A percentile compares a stretch with the other conserved stretches of the same genome.
Evolutionary conservation across 2,329 filamentous ascomycete species (phyloP).

Genomic region (Aspergillus cejpii): DNA sequence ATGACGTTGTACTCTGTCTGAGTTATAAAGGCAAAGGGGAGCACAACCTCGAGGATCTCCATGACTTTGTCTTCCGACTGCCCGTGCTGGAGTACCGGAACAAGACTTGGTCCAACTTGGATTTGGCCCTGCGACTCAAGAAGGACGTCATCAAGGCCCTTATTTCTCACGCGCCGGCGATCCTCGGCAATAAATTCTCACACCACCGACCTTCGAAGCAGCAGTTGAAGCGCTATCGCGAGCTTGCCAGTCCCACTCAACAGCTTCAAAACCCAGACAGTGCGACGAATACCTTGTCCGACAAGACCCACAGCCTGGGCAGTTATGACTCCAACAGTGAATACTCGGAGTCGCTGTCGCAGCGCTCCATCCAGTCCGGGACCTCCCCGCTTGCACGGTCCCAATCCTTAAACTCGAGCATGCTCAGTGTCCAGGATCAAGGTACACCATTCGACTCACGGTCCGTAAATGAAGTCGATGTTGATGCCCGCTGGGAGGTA

Average conservation of each 20-base stretch:
- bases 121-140: slow-evolving; percentile 85
- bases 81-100: slow-evolving; percentile 93
- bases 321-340: slow-evolving; percentile 38
- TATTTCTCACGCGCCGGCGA: slow-evolving; percentile 90
- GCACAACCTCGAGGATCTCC: slow-evolving; percentile 91
- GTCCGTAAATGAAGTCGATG: slow-evolving; percentile 33
- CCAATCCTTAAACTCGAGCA: slow-evolving; percentile 31
- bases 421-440: slow-evolving; percentile 20
- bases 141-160: slow-evolving; percentile 89
- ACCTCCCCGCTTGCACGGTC: slow-evolving; percentile 34
- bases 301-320: slow-evolving; percentile 29
- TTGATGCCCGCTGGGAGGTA: slow-evolving; percentile 38
- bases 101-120: slow-evolving; percentile 98
- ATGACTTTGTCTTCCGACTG: slow-evolving; percentile 94
- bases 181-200: slow-evolving; percentile 94
- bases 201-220: slow-evolving; percentile 76
- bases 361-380: slow-evolving; percentile 33
- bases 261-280: slow-evolving; percentile 47
- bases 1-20: slow-evolving; percentile 88
- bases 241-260: slow-evolving; percentile 72
- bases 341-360: slow-evolving; percentile 31
- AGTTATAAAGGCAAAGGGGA: slow-evolving; percentile 95
- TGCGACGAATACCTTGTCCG: slow-evolving; percentile 21
- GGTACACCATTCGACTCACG: slow-evolving; percentile 27
- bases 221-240: slow-evolving; percentile 70